Base-by-base conservation (phyloP, 768 basidiomycete species). In the Candolleomyces eurysporus region DNA sequence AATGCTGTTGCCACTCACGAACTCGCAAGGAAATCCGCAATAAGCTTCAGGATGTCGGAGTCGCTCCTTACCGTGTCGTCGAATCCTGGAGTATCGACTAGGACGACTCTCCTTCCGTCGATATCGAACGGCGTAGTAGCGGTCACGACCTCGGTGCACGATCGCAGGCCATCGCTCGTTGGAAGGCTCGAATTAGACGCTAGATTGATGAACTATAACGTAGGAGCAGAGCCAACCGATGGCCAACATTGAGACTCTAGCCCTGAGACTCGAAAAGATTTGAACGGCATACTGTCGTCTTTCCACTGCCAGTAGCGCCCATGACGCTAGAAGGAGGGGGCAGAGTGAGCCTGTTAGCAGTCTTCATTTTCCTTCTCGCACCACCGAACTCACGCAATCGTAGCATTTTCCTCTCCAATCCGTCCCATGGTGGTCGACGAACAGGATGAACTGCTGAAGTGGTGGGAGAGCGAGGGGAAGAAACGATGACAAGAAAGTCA, bases 81-180 rank as follows among this genome's bases (percentile, higher is more conserved):
- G 58, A 86, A 86, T 5, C 85, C 85, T 0, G 85, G 85, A 0
- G 85, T 87, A 63, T 87, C 86, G 49, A 87, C 78, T n/a, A 87
- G 66, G 0, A 72, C 78, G 45, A 86, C 72, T 16, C 58, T 66
- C 10, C 69, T 68, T 3, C 77, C 81, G 48, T 81, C 77, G 11
- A 84, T 65, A 22, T 71, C 65, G 64, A 85, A 83, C 0, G 79
- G 71, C 8, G 73, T 62, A 0, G 80, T 72, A 4, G 75, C 70
- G 57, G 79, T 74, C 0, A 87, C 79, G 13, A 72, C 71, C 48
- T 67, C 73, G 0, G 85, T 86, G 62, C 82, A 85, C n/a, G 85
- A 86, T 59, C 79, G 71, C 22, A 84, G 72, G 7, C 77, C 75
- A 5, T 67, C 68, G 22, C 84, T 82, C 10, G 85, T 77, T 13